Conservation (phyloP, 768 basidiomycete species). For the Candolleomyces aberdarensis region DNA sequence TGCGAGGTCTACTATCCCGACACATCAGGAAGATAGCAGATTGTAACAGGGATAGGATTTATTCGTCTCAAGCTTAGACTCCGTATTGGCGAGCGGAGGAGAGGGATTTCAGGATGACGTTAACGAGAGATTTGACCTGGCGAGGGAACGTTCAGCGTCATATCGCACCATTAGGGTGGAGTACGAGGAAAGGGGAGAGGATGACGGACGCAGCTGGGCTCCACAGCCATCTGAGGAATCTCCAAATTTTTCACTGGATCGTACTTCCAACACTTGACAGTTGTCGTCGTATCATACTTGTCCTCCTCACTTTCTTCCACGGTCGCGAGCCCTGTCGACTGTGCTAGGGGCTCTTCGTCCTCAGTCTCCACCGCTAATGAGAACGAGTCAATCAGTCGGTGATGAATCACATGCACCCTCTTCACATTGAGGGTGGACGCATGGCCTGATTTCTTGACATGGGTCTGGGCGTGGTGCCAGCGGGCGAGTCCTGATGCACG, state of each 20-base stretch:
- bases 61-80: conserved; percentile 98
- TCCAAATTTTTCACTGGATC: conserved; percentile 46
- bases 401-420: conserved; percentile 49
- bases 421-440: conserved; percentile 49
- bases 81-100: conserved; percentile 92
- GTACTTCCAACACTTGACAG: conserved; percentile 77
- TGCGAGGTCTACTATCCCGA: conserved; percentile 54
- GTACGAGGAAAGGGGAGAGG: no score
- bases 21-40: not conserved
- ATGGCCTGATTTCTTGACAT: conserved; percentile 73
- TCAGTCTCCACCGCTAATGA: conserved; percentile 44
- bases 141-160: not conserved
- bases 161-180: no score
- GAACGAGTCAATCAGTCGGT: not conserved
- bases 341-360: conserved; percentile 79
- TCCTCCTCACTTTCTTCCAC: conserved; percentile 85
- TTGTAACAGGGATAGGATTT: conserved; percentile 54
- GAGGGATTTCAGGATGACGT: conserved; percentile 73
- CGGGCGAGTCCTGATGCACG: conserved; percentile 82
- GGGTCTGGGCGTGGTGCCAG: conserved; percentile 77
- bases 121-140: conserved; percentile 54
- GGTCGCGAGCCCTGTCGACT: conserved; percentile 89
- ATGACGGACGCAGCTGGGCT: conserved; percentile 29
- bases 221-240: conserved; percentile 35
- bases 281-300: conserved; percentile 67